Conservation (phyloP, 2,329 filamentous ascomycete genomes). For the Alternaria sp. region DNA sequence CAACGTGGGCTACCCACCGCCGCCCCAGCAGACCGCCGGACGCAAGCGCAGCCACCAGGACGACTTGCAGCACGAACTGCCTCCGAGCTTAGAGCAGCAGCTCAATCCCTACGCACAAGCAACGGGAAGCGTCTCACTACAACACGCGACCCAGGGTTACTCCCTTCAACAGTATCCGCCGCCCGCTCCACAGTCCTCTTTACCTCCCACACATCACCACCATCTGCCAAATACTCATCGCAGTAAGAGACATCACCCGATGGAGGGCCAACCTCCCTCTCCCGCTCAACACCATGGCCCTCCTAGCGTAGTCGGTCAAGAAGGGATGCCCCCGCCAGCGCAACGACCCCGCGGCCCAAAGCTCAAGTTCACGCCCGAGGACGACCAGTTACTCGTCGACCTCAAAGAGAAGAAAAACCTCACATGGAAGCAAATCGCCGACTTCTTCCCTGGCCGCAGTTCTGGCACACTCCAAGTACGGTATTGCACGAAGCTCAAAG, state of each 20-base stretch:
- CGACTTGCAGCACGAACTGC: constrained; percentile 45
- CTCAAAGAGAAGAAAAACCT: constrained; percentile 93
- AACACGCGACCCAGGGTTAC: constrained; percentile 48
- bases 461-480: constrained; percentile 91
- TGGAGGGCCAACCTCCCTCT: constrained; percentile 53
- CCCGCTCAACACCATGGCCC: constrained; percentile 62
- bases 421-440: constrained; percentile 97
- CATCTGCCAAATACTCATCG: constrained; percentile 75
- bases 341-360: constrained; percentile 84
- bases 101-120: constrained; percentile 48
- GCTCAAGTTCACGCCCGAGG: constrained; percentile 91
- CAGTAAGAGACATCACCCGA: constrained; percentile 66
- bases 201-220: constrained; percentile 69
- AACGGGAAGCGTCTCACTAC: constrained; percentile 48
- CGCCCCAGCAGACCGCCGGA: constrained; percentile 33
- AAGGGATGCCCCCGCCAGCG: constrained; percentile 85
- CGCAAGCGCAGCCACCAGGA: constrained; percentile 56
- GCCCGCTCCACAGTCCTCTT: constrained; percentile 30
- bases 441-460: constrained; percentile 90
- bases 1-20: constrained; percentile 44
- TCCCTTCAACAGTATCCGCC: constrained; percentile 46
- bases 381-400: constrained; percentile 85
- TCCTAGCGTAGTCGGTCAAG: constrained; percentile 84
- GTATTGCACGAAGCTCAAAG: constrained; percentile 94
- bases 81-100: constrained; percentile 50